Conservation (phyloP, 2,329 filamentous ascomycete species). For the Fusarium caatingaense region DNA sequence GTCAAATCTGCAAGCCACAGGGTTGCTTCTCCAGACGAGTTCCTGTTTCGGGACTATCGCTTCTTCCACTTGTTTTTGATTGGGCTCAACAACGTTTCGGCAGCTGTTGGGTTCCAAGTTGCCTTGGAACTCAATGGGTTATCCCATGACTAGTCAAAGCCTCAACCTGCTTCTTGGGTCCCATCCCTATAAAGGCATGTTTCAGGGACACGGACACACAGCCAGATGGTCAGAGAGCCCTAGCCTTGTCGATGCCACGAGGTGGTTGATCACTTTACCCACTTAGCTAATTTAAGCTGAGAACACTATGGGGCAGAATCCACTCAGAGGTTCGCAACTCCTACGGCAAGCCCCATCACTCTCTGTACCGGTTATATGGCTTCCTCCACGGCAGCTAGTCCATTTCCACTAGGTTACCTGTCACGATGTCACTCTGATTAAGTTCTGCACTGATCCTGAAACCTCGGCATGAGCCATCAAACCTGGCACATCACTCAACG, state of each 20-base stretch:
- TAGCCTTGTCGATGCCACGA: conserved; percentile 38
- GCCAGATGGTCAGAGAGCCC: conserved; percentile 12
- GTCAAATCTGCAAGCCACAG: conserved; percentile 41
- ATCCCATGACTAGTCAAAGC: conserved; percentile 10
- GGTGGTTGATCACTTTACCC: conserved; percentile 33
- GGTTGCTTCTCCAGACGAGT: conserved; percentile 40
- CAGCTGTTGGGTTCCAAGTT: conserved; percentile 9
- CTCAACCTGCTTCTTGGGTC: conserved; percentile 8
- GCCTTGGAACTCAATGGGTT: neutral
- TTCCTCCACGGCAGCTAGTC: conserved; percentile 18
- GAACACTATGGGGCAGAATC: conserved; percentile 23
- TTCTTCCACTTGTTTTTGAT: conserved; percentile 27
- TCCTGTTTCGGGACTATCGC: conserved; percentile 41
- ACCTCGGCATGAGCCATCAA: neutral
- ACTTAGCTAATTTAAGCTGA: conserved; percentile 30
- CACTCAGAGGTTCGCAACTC: conserved; percentile 15
- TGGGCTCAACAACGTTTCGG: conserved; percentile 18
- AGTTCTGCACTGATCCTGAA: conserved; percentile 9
- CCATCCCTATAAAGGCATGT: conserved; percentile 12
- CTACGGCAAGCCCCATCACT: conserved; percentile 11
- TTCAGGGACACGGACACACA: conserved; percentile 14
- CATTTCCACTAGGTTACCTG: conserved; percentile 7
- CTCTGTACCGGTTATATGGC: conserved; percentile 7
- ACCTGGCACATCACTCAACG: conserved; percentile 4
- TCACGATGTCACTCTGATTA: conserved; percentile 6